These are phyloP conservation scores for Rosa multiflora DNA, from an alignment of 306 rosid genomes.

Conservation along the genomic window DNA sequence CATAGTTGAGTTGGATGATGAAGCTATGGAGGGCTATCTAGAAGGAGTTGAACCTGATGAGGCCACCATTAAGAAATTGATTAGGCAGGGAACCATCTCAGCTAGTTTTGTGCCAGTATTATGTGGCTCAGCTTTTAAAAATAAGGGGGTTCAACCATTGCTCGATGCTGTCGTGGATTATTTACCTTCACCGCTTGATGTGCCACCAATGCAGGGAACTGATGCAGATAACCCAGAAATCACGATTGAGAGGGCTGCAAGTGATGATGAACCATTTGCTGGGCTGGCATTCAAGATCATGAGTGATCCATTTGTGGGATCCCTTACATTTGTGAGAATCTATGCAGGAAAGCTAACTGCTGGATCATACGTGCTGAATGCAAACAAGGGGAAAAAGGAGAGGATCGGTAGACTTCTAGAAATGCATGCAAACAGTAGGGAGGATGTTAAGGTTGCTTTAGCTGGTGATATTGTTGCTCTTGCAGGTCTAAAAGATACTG, in stretches of 20 bases:
- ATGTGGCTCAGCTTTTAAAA: constrained; percentile 98
- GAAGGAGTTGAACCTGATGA: constrained; percentile 96
- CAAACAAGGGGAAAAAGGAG: constrained; percentile 92
- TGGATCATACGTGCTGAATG: constrained; percentile 79
- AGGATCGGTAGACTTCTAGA: constrained; percentile 95
- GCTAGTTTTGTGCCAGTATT: constrained; percentile 79
- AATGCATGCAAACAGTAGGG: constrained; percentile 98
- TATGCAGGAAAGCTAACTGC: constrained; percentile 83
- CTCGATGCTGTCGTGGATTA: constrained; percentile 95
- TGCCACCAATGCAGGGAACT: constrained; percentile 90
- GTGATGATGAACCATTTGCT: constrained; percentile 82
- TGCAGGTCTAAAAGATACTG: constrained; percentile 90
- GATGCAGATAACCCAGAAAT: constrained; percentile 91
- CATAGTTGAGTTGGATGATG: constrained; percentile 79
- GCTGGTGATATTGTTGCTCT: constrained; percentile 91
- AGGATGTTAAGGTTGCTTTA: constrained; percentile 88
- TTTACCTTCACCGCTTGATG: constrained; percentile 85
- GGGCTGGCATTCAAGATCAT: constrained; percentile 98
- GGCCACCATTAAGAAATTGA: constrained; percentile 58
- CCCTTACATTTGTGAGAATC: constrained; percentile 91
- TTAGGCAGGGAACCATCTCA: constrained; percentile 75
- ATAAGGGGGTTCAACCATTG: constrained; percentile 96
- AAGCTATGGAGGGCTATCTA: constrained; percentile 78
- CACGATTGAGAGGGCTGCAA: constrained; percentile 60
- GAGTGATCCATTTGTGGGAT: constrained; percentile 93